Percentiles rank a stretch among this genome's conserved stretches.
phyloP scores from a whole-genome alignment of 495 filamentous ascomycete species.

The Oidiodendron maius region DNA sequence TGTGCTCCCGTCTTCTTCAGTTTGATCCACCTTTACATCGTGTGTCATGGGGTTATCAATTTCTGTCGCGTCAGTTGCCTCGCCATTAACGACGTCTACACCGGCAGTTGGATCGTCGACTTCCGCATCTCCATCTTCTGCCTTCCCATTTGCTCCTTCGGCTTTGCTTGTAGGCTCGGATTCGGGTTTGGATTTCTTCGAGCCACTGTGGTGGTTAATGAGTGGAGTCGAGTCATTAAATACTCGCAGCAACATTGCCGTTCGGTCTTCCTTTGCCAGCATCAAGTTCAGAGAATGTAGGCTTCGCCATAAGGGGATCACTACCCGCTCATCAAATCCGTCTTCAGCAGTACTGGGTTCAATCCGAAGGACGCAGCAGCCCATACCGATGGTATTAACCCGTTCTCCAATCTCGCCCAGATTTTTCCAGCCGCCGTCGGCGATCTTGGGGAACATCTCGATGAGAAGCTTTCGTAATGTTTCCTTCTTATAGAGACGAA shows the following conservation, averaged over 20 bases:
- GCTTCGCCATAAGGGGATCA: conserved; percentile 87
- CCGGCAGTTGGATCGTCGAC: conserved; percentile 17
- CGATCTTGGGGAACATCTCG: conserved; percentile 92
- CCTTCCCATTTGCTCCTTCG: conserved; percentile 7
- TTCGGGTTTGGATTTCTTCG: neutral
- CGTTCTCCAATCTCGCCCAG: conserved; percentile 83
- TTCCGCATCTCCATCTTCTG: conserved; percentile 13
- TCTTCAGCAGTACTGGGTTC: conserved; percentile 64
- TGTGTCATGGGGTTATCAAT: no score
- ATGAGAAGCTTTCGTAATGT: conserved; percentile 75
- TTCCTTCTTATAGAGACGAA: conserved; percentile 64
- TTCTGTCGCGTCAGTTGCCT: neutral
- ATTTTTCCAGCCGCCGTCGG: conserved; percentile 57
- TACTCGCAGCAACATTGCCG: conserved; percentile 83
- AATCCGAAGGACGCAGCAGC: conserved; percentile 84
- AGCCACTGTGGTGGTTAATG: conserved; percentile 40
- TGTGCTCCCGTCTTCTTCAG: no score
- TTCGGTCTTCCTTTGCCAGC: conserved; percentile 93
- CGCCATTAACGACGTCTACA: conserved; percentile 7
- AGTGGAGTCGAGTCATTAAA: conserved; percentile 81
- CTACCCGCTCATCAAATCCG: conserved; percentile 73
- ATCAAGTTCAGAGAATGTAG: conserved; percentile 86
- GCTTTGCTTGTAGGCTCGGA: neutral
- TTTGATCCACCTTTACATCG: no score
- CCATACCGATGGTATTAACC: conserved; percentile 75